A percentile compares a stretch with the other conserved stretches of the same genome.
phyloP scores from a whole-genome alignment of 73 alveolate species.

The Paramecium tetraurelia region DNA sequence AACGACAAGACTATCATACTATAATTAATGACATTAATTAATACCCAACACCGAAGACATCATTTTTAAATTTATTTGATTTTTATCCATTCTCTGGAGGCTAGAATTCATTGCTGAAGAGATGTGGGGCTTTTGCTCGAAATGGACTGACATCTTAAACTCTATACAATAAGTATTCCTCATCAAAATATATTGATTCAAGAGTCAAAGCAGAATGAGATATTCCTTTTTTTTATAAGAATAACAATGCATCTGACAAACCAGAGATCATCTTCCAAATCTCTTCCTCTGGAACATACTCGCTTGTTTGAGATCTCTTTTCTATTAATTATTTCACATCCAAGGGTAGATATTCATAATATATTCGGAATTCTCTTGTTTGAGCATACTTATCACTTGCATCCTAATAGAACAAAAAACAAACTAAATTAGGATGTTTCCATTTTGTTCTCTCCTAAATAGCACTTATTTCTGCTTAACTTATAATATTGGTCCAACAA shows the following conservation, averaged over 20 bases:
- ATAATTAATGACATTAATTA: not conserved
- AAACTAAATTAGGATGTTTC: constrained; percentile 28
- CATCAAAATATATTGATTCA: constrained; percentile 22
- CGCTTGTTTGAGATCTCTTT: not conserved
- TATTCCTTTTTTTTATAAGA: not conserved
- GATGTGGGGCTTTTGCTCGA: constrained; percentile 41
- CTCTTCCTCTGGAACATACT: constrained; percentile 33
- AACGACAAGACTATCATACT: not conserved
- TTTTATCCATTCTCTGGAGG: not conserved
- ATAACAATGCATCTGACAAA: not conserved
- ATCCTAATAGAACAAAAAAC: not conserved
- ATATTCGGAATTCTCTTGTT: not conserved
- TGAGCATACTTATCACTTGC: not conserved
- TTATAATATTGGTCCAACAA: not conserved
- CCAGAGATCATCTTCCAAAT: constrained; percentile 34
- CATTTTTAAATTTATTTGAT: not conserved
- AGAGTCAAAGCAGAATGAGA: constrained; percentile 19
- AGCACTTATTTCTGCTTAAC: not conserved
- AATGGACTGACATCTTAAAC: constrained; percentile 31
- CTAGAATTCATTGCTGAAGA: not conserved
- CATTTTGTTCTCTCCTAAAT: constrained; percentile 21
- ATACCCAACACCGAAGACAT: constrained; percentile 11
- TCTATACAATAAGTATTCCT: constrained; percentile 24
- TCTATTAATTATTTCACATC: not conserved
- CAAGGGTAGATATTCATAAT: constrained; percentile 15